These are phyloP conservation scores for Paecilomyces sp. DNA, from an alignment of 2,329 filamentous ascomycete genomes.

Conservation along the genomic window DNA sequence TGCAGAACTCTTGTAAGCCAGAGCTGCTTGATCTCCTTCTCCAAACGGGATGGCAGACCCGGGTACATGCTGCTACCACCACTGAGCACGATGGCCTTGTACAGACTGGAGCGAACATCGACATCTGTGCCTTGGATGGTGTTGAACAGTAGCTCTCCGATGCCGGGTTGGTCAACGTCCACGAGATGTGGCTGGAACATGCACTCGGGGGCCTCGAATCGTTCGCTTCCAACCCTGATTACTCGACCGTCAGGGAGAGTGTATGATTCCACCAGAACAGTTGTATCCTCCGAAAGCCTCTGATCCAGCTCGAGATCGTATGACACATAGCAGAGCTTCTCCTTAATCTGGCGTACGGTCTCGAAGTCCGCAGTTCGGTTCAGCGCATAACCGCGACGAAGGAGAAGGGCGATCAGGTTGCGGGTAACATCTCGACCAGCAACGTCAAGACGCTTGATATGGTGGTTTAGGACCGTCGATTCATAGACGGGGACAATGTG, in stretches of 20 bases:
- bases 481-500: conserved; percentile 99
- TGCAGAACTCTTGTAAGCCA: conserved; percentile 89
- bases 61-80: conserved; percentile 99
- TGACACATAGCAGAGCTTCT: conserved; percentile 98
- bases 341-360: conserved; percentile 97
- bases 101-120: conserved; percentile 85
- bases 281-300: conserved; percentile 92
- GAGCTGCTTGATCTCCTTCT: conserved; percentile 98
- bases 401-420: conserved; percentile 89
- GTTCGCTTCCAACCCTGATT: conserved; percentile 91
- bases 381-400: conserved; percentile 89
- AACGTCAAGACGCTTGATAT: conserved; percentile 88
- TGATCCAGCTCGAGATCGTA: conserved; percentile 97
- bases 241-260: conserved; percentile 94
- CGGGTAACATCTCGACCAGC: conserved; percentile 96
- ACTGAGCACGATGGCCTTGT: conserved; percentile 94
- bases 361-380: conserved; percentile 99
- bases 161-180: conserved; percentile 93
- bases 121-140: conserved; percentile 95
- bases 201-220: conserved; percentile 96
- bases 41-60: conserved; percentile 82
- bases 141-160: conserved; percentile 97
- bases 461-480: conserved; percentile 93
- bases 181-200: conserved; percentile 97
- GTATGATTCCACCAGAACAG: conserved; percentile 93